Percentiles rank a stretch among this genome's conserved stretches.
Conservation (phyloP, 106 monocot species). For the Amphibolis antarctica region DNA sequence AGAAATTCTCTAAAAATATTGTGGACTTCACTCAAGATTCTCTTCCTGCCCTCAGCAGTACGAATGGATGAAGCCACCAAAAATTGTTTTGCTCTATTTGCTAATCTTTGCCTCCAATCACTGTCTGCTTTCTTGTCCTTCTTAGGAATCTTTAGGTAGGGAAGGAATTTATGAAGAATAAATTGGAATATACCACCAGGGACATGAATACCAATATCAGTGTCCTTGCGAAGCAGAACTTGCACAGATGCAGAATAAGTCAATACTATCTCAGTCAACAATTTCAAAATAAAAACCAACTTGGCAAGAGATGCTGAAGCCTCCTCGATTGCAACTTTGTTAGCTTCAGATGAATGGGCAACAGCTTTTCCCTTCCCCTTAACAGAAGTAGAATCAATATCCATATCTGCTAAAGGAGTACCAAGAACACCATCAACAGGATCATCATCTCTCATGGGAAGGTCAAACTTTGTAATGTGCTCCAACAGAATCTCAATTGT, state of each 20-base stretch:
- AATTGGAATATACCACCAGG: constrained; percentile 70
- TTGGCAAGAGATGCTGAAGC: constrained; percentile 84
- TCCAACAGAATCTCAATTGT: constrained; percentile 88
- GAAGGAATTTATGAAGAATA: constrained; percentile 80
- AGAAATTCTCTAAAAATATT: constrained; percentile 57
- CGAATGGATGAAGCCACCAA: constrained; percentile 87
- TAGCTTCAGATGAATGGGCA: constrained; percentile 48
- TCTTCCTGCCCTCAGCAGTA: constrained; percentile 70
- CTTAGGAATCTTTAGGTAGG: constrained; percentile 48
- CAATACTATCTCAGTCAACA: constrained; percentile 86
- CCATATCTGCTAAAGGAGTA: constrained; percentile 58
- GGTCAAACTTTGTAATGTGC: constrained; percentile 44
- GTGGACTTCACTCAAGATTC: constrained; percentile 73
- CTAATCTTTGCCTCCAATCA: constrained; percentile 93
- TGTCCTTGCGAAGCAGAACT: constrained; percentile 79
- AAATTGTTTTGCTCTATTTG: constrained; percentile 82
- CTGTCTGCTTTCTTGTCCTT: constrained; percentile 84
- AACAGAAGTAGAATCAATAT: constrained; percentile 48
- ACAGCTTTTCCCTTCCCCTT: constrained; percentile 84
- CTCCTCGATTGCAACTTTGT: constrained; percentile 44
- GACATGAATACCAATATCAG: constrained; percentile 39
- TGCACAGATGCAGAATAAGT: constrained; percentile 81
- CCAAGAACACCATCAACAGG: constrained; percentile 23
- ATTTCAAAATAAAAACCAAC: constrained; percentile 76
- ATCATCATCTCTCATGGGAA: constrained; percentile 36